Base-by-base conservation (phyloP, 176 grass and related monocot genomes). In the Juncus inflexus region DNA sequence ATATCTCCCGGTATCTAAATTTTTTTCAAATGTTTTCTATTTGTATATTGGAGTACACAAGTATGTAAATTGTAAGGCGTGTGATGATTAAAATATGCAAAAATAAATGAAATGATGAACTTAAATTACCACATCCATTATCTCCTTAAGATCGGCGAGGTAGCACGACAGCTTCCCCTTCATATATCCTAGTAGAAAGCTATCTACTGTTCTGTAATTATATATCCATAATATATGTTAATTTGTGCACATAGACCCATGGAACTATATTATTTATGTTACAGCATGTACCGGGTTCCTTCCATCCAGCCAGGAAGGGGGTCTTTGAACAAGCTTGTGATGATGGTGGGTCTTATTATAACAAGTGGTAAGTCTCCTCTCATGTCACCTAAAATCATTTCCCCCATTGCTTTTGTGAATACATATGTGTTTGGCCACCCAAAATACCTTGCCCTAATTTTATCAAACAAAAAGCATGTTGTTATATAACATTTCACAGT, bases 401-500 rank as follows among this genome's bases (percentile, higher is more conserved):
- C 90, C 2, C 76, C 90, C 82, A 95, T 81, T 54, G 90, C 82
- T 72, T 95, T 95, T 72, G 82, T 95, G 76, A 76, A 83, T n/a
- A 95, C 77, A 42, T 95, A 95, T 3, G 90, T 89, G 58, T 95
- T 95, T n/a, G 90, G 81, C 90, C 90, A 95, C 2, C 90, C 86
- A 37, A 69, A 90, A 64, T 81, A 60, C 6, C 76, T 84, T 12
- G 90, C 90, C 73, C 90, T 78, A 47, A 47, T 47, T 47, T 47
- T 9, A 47, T 47, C 43, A 47, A 47, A 47, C 4, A 47, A 9
- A 47, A 47, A 47, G 9, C 13, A 74, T 50, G 54, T n/a, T 37
- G 14, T 62, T 43, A 40, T 49, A 40, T 28, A 28, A 28, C 43
- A 47, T 47, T 47, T 6, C 9, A 47, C 9, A 47, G 19, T 47